A percentile compares a stretch with the other conserved stretches of the same genome.
Conservation (phyloP, 2,329 filamentous ascomycete genomes). For the Colletotrichum noveboracense region DNA sequence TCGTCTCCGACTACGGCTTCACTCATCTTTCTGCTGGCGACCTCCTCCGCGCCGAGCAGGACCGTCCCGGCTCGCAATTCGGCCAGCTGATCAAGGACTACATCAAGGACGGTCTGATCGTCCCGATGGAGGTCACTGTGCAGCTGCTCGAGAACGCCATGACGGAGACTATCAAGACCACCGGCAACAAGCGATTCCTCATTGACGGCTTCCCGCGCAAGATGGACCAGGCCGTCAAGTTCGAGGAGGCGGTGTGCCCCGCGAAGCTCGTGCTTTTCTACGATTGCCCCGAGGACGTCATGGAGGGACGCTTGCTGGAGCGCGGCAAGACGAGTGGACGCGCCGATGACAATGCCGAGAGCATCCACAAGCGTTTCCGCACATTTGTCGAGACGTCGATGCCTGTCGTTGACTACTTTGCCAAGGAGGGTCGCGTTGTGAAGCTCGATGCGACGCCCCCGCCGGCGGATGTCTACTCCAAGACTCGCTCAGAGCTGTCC, state of each 20-base stretch:
- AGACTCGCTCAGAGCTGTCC: conserved; percentile 55
- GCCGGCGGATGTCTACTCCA: conserved; percentile 66
- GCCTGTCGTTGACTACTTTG: conserved; percentile 91
- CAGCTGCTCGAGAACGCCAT: conserved; percentile 94
- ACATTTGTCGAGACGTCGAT: conserved; percentile 96
- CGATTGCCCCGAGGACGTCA: conserved; percentile 88
- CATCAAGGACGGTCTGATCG: conserved; percentile 94
- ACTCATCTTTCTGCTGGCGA: conserved; percentile 93
- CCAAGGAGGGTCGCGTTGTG: conserved; percentile 77
- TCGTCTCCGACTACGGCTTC: conserved; percentile 89
- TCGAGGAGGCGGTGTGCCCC: conserved; percentile 87
- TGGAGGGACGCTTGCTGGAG: conserved; percentile 84
- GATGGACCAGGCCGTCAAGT: conserved; percentile 94
- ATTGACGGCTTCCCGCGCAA: conserved; percentile 91
- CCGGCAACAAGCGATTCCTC: conserved; percentile 70
- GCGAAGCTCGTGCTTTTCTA: conserved; percentile 91
- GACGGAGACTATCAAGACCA: conserved; percentile 66
- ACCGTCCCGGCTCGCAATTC: conserved; percentile 84
- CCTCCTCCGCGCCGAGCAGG: conserved; percentile 90
- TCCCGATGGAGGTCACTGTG: conserved; percentile 98
- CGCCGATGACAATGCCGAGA: conserved; percentile 92
- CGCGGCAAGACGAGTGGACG: conserved; percentile 92
- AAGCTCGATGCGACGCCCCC: conserved; percentile 75
- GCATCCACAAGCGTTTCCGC: conserved; percentile 94
- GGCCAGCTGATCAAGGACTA: conserved; percentile 91